phyloP scores from a whole-genome alignment of 306 rosid species.

The Casuarina equisetifolia region DNA sequence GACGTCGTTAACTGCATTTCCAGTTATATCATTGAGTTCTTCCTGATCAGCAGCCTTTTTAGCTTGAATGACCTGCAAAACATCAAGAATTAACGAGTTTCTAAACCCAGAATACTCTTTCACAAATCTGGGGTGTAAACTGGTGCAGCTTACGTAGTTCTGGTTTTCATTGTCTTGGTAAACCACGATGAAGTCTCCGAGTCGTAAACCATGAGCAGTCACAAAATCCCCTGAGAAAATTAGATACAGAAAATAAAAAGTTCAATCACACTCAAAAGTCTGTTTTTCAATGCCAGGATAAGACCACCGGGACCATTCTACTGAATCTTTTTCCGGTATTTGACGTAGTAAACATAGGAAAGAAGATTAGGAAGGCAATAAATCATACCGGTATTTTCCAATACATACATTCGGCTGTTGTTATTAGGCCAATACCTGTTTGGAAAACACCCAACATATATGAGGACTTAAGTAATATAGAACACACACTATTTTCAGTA shows the following conservation, averaged over 20 bases:
- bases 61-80: constrained; percentile 63
- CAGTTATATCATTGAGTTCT: constrained; percentile 29
- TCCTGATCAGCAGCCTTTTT: constrained; percentile 51
- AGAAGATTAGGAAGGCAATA: not conserved
- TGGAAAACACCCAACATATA: not conserved
- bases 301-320: too few relatives aligned
- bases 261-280: too few relatives aligned
- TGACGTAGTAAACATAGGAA: not conserved
- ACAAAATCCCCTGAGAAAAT: constrained; percentile 76
- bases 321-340: not conserved
- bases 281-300: too few relatives aligned
- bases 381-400: constrained; percentile 83
- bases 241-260: not conserved
- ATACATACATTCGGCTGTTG: constrained; percentile 97
- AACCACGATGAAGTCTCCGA: constrained; percentile 77
- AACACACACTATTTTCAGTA: too few relatives aligned
- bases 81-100: not conserved
- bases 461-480: not conserved
- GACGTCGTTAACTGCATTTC: constrained; percentile 32
- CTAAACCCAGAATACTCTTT: not conserved
- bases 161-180: constrained; percentile 57
- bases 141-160: constrained; percentile 52
- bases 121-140: not conserved
- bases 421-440: constrained; percentile 96
- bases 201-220: constrained; percentile 60